Base-by-base conservation (phyloP, 1,284 basidiomycete genomes). In the Austroboletus olivaceoglutinosus region DNA sequence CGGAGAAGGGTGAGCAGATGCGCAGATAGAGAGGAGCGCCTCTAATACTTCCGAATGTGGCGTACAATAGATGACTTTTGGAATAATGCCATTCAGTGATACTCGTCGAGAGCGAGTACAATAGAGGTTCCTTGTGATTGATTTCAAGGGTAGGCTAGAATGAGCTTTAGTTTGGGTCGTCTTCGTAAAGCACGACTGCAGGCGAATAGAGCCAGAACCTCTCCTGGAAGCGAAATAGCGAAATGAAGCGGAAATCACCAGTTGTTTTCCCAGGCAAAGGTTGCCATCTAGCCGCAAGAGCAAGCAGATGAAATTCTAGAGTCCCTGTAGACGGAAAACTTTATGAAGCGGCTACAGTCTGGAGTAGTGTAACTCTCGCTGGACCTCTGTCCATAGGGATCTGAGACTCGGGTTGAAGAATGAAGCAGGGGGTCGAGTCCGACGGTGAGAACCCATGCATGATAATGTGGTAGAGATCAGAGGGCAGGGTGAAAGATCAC, bases 381-480 rank as follows among this genome's bases (percentile, higher is more conserved):
- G n/a, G n/a, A n/a, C 5, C 29, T 30, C 29, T 13, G 13, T 30
- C 12, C 13, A 13, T 13, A 30, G 29, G n/a, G n/a, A n/a, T n/a
- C n/a, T n/a, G n/a, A 30, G 23, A 7, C 29, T 30, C 2, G 11
- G 13, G 12, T 30, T 30, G 29, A 30, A 30, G 13, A 30, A 13
- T 30, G 29, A 9, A 30, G 29, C 29, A 30, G 10, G 27, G 27
- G 27, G 44, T 46, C 15, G 42, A 40, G n/a, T 16, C 19, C 13
- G 33, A 27, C 8, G 52, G 37, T 11, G 44, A 31, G 31, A 57
- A 34, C 4, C 43, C 45, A 27, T 37, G 42, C 11, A 30, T 34
- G 18, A 43, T 34, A 15, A 63, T 49, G 29, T 61, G 40, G 41
- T 68, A 64, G 22, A 65, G 45, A 47, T 59, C 58, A 19, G 44